Percentiles rank a stretch among this genome's conserved stretches.
Conservation (phyloP, 495 filamentous ascomycete species). For the Tuber magnatum region DNA sequence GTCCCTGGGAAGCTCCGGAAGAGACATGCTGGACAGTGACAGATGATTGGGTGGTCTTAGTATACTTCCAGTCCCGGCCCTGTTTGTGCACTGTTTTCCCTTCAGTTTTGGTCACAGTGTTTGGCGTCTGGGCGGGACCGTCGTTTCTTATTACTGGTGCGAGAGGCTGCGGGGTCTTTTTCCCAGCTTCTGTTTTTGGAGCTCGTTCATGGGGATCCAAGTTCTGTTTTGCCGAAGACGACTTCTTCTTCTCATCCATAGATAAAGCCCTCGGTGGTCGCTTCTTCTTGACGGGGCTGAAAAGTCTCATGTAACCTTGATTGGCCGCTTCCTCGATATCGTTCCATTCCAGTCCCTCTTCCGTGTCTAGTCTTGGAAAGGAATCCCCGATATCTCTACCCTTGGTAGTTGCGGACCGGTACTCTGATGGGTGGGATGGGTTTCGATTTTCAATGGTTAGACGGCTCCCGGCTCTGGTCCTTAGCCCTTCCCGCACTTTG, state of each 20-base stretch:
- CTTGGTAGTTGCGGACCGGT: background rate
- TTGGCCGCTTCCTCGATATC: slow-evolving; percentile 24
- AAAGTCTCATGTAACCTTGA: slow-evolving; percentile 38
- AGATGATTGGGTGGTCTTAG: slow-evolving; percentile 5
- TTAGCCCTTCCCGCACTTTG: background rate
- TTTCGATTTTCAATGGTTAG: slow-evolving; percentile 6
- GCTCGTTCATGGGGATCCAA: slow-evolving; percentile 30
- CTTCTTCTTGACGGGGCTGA: slow-evolving; percentile 39
- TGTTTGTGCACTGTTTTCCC: slow-evolving; percentile 9
- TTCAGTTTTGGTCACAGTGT: background rate
- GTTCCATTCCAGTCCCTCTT: slow-evolving; percentile 12
- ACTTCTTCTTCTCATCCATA: slow-evolving; percentile 27
- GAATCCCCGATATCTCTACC: slow-evolving; percentile 4
- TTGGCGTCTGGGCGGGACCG: slow-evolving; percentile 13
- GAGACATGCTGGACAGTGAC: slow-evolving; percentile 15
- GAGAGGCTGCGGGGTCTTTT: slow-evolving; percentile 10
- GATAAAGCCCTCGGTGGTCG: slow-evolving; percentile 29
- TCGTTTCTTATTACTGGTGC: slow-evolving; percentile 7
- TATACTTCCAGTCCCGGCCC: slow-evolving; percentile 8
- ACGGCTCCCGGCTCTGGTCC: background rate
- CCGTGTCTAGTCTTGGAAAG: background rate
- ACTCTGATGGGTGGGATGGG: slow-evolving; percentile 1
- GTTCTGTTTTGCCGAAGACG: slow-evolving; percentile 2
- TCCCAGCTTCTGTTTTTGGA: slow-evolving; percentile 17
- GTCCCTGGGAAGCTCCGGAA: slow-evolving; percentile 14